These are phyloP conservation scores for Suillus ampliporus DNA, from an alignment of 768 basidiomycete genomes.

Conservation along the genomic window DNA sequence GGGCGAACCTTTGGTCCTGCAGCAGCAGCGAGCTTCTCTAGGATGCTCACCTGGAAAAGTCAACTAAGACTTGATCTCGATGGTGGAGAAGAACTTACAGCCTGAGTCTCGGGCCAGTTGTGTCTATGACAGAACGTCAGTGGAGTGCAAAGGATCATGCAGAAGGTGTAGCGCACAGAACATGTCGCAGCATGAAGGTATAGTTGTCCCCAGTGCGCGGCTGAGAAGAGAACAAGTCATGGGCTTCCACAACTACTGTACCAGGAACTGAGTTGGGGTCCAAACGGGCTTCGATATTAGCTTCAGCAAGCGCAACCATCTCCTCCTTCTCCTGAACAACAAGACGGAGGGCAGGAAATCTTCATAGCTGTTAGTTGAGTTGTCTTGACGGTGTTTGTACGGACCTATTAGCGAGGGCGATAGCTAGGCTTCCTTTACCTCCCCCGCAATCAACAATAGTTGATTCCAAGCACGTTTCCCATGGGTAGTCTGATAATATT, in stretches of 20 bases:
- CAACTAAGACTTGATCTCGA: neutral
- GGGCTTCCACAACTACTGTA: slow-evolving; percentile 43
- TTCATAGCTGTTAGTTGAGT: neutral
- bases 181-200: slow-evolving; percentile 8
- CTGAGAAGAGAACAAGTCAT: slow-evolving; percentile 47
- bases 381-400: slow-evolving; percentile 4
- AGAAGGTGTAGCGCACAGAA: slow-evolving; percentile 2
- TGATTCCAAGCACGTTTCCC: slow-evolving; percentile 40
- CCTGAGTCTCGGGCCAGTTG: slow-evolving; percentile 21
- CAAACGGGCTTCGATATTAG: slow-evolving; percentile 30
- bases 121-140: slow-evolving; percentile 12
- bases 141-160: neutral
- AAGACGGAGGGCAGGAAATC: slow-evolving; percentile 24
- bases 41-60: slow-evolving; percentile 1
- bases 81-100: neutral
- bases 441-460: slow-evolving; percentile 49
- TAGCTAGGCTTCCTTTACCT: slow-evolving; percentile 46
- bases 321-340: slow-evolving; percentile 46
- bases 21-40: slow-evolving; percentile 3
- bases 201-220: slow-evolving; percentile 12
- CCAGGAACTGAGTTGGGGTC: slow-evolving; percentile 39
- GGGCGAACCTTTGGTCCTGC: slow-evolving; percentile 11
- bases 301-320: slow-evolving; percentile 1
- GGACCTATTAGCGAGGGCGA: slow-evolving; percentile 45
- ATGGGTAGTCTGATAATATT: slow-evolving; percentile 46